Percentiles rank a stretch among this genome's conserved stretches.
phyloP scores from a whole-genome alignment of 768 basidiomycete species.

The Rhodotorula babjevae region DNA sequence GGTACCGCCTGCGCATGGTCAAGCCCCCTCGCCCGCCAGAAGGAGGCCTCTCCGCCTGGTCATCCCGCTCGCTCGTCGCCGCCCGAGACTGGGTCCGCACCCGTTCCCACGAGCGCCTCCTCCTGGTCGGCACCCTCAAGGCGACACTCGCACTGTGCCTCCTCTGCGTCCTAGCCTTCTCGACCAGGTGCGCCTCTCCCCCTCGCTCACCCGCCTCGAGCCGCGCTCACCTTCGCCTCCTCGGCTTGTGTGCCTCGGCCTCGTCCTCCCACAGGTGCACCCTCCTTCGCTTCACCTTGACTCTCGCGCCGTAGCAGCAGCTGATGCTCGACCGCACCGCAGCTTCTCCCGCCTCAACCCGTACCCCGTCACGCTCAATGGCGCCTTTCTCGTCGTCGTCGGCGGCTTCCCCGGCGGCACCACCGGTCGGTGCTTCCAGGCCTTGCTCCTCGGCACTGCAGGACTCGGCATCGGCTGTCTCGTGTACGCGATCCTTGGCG shows the following conservation, averaged over 20 bases:
- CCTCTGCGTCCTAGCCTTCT: slow-evolving; percentile 11
- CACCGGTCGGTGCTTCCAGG: slow-evolving; percentile 40
- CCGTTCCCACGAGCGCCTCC: background rate
- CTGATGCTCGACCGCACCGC: no score
- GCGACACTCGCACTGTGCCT: slow-evolving; percentile 19
- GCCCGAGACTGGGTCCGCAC: background rate
- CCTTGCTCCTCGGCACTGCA: slow-evolving; percentile 31
- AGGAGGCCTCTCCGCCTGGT: background rate
- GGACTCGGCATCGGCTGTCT: slow-evolving; percentile 35
- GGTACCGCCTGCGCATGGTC: background rate
- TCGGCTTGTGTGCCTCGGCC: background rate
- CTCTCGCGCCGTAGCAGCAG: no score
- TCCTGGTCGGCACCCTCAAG: slow-evolving; percentile 10
- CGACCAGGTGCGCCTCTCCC: background rate
- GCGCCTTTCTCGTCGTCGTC: slow-evolving; percentile 71
- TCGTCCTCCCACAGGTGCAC: background rate
- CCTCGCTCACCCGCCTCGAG: background rate
- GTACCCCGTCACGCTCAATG: slow-evolving; percentile 87
- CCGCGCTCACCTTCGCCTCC: background rate
- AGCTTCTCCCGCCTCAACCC: slow-evolving; percentile 63
- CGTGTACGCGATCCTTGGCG: slow-evolving; percentile 44
- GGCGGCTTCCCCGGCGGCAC: slow-evolving; percentile 81
- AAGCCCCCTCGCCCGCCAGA: background rate
- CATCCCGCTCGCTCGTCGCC: background rate
- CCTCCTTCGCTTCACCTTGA: background rate